Evolutionary conservation across 192 early-diverging fungal species (phyloP), one percentile per base, ranked within the genome.

Genomic region (Rhizophagus prolifer): DNA sequence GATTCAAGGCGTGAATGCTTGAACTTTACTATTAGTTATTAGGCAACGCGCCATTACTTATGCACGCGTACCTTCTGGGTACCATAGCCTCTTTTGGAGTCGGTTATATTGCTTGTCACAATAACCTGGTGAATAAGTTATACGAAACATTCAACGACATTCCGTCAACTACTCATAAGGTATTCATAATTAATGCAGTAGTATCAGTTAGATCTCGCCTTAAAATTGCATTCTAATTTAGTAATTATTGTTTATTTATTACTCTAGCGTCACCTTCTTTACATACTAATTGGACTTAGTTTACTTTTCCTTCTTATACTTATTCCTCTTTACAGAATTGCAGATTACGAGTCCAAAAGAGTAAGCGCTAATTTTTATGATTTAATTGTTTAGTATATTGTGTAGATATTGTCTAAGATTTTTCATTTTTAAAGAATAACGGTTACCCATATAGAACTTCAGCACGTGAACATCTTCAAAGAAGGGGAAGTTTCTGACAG

Each of bases 391-490:
- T 44, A 44, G 41, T 41, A 41, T 41, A 41, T 41, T 41, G 4
- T 41, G 41, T 12, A 2, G 41, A 12, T 44, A 44, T 44, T 12
- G 41, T 12, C 10, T 41, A 31, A 34, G 0, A 2, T 44, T 44
- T 44, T 44, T 44, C 10, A 41, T 34, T 70, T 19, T 47, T n/a
- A 36, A 79, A 85, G 84, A 83, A 79, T 75, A 79, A 79, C 34
- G 81, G 81, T 50, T 85, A 85, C 69, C 84, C 84, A 31, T 85
- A 79, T 36, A 75, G 84, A 5, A 85, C 84, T 23, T 85, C 84
- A 7, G 84, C 84, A 30, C 77, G 84, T 26, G 84, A 85, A 41
- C 84, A 85, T 75, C 75, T 85, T 46, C 80, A 83, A 58, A 60
- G 84, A 38, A 78, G 84, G 7, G 84, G 84, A 58, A 85, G 84